Conservation (phyloP, 2,329 filamentous ascomycete species). For the Rhynchosporium agropyri region DNA sequence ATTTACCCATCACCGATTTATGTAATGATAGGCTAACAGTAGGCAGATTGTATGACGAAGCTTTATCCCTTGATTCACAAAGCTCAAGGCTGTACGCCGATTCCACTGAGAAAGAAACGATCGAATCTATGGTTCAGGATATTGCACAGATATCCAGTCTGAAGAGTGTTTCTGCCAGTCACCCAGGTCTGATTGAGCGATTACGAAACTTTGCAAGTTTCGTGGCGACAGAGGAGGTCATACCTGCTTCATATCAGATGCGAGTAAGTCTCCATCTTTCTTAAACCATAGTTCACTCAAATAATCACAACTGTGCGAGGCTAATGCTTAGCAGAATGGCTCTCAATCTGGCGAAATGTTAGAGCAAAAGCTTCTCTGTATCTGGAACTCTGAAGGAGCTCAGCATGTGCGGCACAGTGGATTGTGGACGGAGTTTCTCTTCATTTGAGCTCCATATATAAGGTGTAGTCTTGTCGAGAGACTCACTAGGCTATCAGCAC, state of each 20-base stretch:
- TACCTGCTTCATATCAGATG: slow-evolving; percentile 25
- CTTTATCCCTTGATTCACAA: background rate
- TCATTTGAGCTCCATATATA: no score
- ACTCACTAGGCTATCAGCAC: no score
- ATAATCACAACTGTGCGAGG: background rate
- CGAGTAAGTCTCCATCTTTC: background rate
- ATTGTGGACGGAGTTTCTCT: background rate
- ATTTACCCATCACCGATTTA: background rate
- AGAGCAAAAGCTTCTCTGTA: slow-evolving; percentile 12
- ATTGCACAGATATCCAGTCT: slow-evolving; percentile 19
- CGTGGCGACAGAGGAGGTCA: slow-evolving; percentile 28
- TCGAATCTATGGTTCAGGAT: slow-evolving; percentile 25
- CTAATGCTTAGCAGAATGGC: background rate
- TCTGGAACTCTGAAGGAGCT: background rate
- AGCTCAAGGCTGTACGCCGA: slow-evolving; percentile 16
- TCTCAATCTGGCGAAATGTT: slow-evolving; percentile 4
- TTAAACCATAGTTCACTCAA: background rate
- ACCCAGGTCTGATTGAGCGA: background rate
- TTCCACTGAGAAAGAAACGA: slow-evolving; percentile 26
- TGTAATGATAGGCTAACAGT: background rate
- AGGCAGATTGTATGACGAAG: slow-evolving; percentile 11
- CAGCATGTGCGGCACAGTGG: background rate
- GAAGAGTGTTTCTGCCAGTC: background rate
- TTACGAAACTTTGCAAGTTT: slow-evolving; percentile 33
- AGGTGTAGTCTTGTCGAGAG: no score